Conservation (phyloP, 2,329 filamentous ascomycete species). For the Hymenoscyphus infarciens region DNA sequence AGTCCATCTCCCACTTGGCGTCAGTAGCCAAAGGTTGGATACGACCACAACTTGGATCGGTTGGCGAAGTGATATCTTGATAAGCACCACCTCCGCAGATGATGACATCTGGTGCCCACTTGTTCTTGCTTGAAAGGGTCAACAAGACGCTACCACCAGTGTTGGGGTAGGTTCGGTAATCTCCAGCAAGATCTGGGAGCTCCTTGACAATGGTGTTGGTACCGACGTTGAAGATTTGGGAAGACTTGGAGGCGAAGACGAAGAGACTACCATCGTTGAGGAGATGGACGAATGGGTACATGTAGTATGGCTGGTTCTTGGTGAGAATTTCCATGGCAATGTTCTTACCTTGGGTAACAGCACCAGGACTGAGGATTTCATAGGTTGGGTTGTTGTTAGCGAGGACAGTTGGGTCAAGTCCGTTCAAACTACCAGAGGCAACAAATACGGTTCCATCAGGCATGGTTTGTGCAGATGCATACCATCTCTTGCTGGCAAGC, state of each 20-base stretch:
- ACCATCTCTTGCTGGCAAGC: slow-evolving; percentile 55
- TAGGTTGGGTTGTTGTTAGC: slow-evolving; percentile 63
- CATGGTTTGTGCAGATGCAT: slow-evolving; percentile 57
- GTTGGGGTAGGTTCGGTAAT: slow-evolving; percentile 58
- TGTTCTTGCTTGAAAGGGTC: slow-evolving; percentile 48
- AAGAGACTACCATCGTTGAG: slow-evolving; percentile 54
- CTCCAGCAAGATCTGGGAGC: slow-evolving; percentile 51
- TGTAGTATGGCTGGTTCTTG: slow-evolving; percentile 59
- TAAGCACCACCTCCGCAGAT: slow-evolving; percentile 59
- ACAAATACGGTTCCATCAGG: slow-evolving; percentile 56
- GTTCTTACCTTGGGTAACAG: slow-evolving; percentile 45
- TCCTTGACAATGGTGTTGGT: slow-evolving; percentile 43
- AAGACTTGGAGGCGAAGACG: slow-evolving; percentile 53
- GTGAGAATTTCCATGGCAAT: slow-evolving; percentile 50
- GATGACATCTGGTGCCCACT: slow-evolving; percentile 51
- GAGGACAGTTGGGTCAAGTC: slow-evolving; percentile 49
- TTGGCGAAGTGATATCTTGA: slow-evolving; percentile 56
- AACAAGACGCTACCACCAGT: slow-evolving; percentile 56
- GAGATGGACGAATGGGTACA: slow-evolving; percentile 61
- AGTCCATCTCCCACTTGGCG: slow-evolving; percentile 53
- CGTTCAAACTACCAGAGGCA: slow-evolving; percentile 57
- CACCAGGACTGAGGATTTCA: slow-evolving; percentile 51
- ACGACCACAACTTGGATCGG: slow-evolving; percentile 54
- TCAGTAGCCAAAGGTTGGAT: slow-evolving; percentile 48
- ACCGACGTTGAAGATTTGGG: slow-evolving; percentile 51